Percentiles rank a stretch among this genome's conserved stretches.
phyloP scores from a whole-genome alignment of 2,329 filamentous ascomycete genomes.

The Escovopsis sp. region DNA sequence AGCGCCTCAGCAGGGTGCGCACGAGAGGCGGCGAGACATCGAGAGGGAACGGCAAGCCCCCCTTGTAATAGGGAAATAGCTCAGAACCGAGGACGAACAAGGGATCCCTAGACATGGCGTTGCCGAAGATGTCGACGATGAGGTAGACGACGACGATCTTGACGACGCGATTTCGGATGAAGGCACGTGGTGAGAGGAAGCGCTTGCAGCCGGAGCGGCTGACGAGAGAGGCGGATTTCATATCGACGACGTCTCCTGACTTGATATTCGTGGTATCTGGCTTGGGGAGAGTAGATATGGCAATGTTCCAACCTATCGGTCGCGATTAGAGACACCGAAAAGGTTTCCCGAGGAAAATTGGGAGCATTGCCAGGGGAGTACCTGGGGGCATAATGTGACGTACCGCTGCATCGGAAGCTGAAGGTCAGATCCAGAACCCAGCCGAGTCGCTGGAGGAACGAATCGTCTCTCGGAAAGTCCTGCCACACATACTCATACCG shows the following conservation, averaged over 20 bases:
- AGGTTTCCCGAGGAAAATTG: no score
- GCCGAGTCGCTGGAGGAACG: conserved; percentile 33
- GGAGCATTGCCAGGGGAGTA: no score
- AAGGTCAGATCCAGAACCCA: conserved; percentile 43
- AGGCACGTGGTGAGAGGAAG: conserved; percentile 23
- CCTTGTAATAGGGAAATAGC: conserved; percentile 15
- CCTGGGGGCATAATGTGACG: conserved; percentile 5
- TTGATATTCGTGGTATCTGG: conserved; percentile 18
- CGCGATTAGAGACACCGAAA: no score
- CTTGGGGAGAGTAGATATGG: conserved; percentile 34
- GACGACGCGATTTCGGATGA: conserved; percentile 30
- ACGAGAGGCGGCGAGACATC: conserved; percentile 20
- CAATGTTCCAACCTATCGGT: conserved; percentile 40
- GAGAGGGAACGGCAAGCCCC: conserved; percentile 27
- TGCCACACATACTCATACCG: conserved; percentile 45
- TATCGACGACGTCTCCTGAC: conserved; percentile 23
- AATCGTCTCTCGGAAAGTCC: conserved; percentile 35
- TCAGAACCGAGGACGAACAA: conserved; percentile 51
- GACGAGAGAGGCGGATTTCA: conserved; percentile 25
- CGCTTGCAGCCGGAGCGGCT: conserved; percentile 33
- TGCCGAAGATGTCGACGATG: conserved; percentile 53
- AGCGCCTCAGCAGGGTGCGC: no score
- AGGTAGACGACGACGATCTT: conserved; percentile 45
- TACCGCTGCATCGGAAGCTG: conserved; percentile 41
- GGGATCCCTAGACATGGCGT: conserved; percentile 57